Conservation (phyloP, 1,284 basidiomycete genomes). For the Ceratobasidium theobromae region DNA sequence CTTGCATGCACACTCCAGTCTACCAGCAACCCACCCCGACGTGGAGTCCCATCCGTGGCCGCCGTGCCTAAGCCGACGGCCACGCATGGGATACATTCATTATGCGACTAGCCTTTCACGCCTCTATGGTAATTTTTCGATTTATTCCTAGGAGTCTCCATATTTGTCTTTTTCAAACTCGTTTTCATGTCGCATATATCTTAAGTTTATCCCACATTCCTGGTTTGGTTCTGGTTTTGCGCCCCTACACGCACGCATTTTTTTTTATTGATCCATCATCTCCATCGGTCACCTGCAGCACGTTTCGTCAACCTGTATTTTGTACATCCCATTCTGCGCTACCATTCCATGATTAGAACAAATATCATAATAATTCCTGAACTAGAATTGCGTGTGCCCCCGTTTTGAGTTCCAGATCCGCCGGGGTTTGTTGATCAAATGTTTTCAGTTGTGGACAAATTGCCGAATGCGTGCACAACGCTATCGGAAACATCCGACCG, state of each 20-base stretch:
- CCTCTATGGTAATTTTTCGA: not conserved
- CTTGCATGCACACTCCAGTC: not conserved
- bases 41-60: constrained; percentile 31
- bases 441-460: constrained; percentile 4
- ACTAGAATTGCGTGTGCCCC: not conserved
- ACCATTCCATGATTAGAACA: not conserved
- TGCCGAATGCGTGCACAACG: not conserved
- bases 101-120: not conserved
- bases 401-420: constrained; percentile 21
- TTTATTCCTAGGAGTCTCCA: not conserved
- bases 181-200: constrained; percentile 26
- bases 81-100: constrained; percentile 21
- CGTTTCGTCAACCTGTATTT: constrained; percentile 16
- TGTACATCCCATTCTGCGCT: constrained; percentile 17
- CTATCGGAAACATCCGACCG: not conserved
- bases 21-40: constrained; percentile 31
- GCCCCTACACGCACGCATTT: not conserved
- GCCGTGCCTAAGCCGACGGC: constrained; percentile 14
- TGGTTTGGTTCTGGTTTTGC: not conserved
- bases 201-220: not conserved
- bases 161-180: constrained; percentile 1
- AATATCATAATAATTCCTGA: constrained; percentile 27
- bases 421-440: constrained; percentile 27
- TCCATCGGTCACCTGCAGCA: not conserved
- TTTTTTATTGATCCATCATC: constrained; percentile 4